Conservation (phyloP, 176 grass and related monocot genomes). For the Cenchrus americanus region DNA sequence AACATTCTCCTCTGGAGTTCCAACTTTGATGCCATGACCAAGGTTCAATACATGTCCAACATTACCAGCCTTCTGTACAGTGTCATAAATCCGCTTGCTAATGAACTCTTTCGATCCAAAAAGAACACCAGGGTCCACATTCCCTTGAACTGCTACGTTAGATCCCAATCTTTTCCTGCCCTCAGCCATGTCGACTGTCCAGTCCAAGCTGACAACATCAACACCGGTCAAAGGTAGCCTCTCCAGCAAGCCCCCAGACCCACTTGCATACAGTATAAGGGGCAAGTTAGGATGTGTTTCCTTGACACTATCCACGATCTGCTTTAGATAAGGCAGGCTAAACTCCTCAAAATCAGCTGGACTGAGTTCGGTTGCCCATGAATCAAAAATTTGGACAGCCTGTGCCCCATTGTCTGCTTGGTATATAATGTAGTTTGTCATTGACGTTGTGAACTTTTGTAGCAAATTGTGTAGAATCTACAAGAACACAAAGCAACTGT, state of each 20-base stretch:
- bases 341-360: slow-evolving; percentile 96
- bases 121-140: slow-evolving; percentile 95
- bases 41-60: slow-evolving; percentile 87
- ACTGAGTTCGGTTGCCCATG: slow-evolving; percentile 95
- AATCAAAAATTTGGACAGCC: slow-evolving; percentile 96
- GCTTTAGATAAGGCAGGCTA: slow-evolving; percentile 89
- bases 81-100: slow-evolving; percentile 75
- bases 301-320: slow-evolving; percentile 84
- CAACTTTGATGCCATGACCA: slow-evolving; percentile 94
- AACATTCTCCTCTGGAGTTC: slow-evolving; percentile 97
- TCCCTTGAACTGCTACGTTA: slow-evolving; percentile 87
- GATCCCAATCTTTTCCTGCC: slow-evolving; percentile 85
- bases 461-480: slow-evolving; percentile 90
- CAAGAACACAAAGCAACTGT: slow-evolving; percentile 29
- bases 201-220: slow-evolving; percentile 97
- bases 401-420: slow-evolving; percentile 95
- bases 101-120: slow-evolving; percentile 98
- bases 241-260: slow-evolving; percentile 90
- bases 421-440: slow-evolving; percentile 84
- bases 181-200: slow-evolving; percentile 97
- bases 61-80: slow-evolving; percentile 88
- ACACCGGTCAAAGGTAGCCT: slow-evolving; percentile 81
- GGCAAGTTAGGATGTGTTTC: slow-evolving; percentile 86
- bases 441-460: slow-evolving; percentile 82
- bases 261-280: slow-evolving; percentile 96